phyloP scores from a whole-genome alignment of 1,284 basidiomycete genomes.

The Thelephora terrestris region DNA sequence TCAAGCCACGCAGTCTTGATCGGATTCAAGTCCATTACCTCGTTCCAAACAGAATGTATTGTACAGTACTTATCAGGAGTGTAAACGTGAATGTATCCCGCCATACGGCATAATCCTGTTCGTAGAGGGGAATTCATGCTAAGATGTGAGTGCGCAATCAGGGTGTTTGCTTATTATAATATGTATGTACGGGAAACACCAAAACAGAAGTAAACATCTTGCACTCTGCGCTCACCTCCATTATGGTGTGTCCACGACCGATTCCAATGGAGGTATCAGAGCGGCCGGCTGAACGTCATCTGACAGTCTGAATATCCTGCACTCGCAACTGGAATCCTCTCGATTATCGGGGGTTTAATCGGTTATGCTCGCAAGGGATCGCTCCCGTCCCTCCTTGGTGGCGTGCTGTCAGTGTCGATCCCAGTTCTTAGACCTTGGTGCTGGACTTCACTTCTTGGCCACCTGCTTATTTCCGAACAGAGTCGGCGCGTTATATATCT shows the following conservation, averaged over 20 bases:
- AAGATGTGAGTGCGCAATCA: too few relatives aligned
- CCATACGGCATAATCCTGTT: too few relatives aligned
- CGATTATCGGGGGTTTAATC: neutral
- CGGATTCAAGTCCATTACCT: too few relatives aligned
- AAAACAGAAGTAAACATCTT: neutral
- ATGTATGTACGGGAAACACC: too few relatives aligned
- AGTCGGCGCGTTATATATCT: neutral
- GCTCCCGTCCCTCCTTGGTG: neutral
- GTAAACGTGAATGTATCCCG: too few relatives aligned
- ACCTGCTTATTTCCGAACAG: neutral
- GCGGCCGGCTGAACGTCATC: neutral
- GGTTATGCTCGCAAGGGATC: conserved; percentile 1
- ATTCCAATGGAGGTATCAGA: neutral
- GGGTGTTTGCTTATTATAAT: too few relatives aligned
- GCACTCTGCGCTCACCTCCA: neutral
- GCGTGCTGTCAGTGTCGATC: neutral
- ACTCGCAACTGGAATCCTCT: neutral
- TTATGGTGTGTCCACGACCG: neutral
- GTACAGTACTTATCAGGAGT: too few relatives aligned
- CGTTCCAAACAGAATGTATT: too few relatives aligned
- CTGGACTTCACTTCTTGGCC: too few relatives aligned
- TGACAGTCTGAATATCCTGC: neutral
- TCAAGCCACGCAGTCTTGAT: too few relatives aligned
- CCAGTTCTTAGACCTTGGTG: neutral
- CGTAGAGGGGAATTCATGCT: too few relatives aligned